A percentile compares a stretch with the other conserved stretches of the same genome.
phyloP scores from a whole-genome alignment of 768 basidiomycete genomes.

The Boletus sp. region DNA sequence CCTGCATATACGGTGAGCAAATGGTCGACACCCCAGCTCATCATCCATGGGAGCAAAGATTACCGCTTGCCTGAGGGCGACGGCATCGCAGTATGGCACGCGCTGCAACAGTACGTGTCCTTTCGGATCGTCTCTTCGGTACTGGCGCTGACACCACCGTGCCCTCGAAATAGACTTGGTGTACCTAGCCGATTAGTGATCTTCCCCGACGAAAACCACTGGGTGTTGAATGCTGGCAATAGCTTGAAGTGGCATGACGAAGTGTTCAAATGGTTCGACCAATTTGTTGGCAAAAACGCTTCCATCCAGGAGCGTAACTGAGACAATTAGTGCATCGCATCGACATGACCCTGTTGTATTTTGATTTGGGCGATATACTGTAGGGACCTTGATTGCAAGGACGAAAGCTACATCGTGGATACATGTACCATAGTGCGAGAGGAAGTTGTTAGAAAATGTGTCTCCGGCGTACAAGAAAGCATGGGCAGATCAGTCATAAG shows the following conservation, averaged over 20 bases:
- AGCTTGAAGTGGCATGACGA: constrained; percentile 96
- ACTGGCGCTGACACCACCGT: not conserved
- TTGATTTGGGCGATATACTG: not conserved
- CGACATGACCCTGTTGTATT: not conserved
- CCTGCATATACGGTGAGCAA: constrained; percentile 79
- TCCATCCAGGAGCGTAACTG: constrained; percentile 12
- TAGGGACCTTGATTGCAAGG: not conserved
- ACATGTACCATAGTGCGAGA: constrained; percentile 1
- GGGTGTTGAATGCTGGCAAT: constrained; percentile 82
- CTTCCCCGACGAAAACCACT: constrained; percentile 92
- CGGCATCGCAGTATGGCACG: constrained; percentile 81
- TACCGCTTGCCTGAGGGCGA: constrained; percentile 86
- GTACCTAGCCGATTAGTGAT: constrained; percentile 76
- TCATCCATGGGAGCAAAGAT: constrained; percentile 88
- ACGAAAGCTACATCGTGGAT: constrained; percentile 8
- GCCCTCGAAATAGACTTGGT: constrained; percentile 46
- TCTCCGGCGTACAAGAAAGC: constrained; percentile 9
- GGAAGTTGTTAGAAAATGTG: constrained; percentile 1
- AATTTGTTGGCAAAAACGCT: constrained; percentile 48
- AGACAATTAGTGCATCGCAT: not conserved
- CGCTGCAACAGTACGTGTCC: constrained; percentile 69
- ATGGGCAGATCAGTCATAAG: constrained; percentile 4
- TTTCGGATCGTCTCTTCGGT: not conserved
- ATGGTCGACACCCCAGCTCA: constrained; percentile 83
- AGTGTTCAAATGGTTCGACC: constrained; percentile 86